A percentile compares a stretch with the other conserved stretches of the same genome.
Conservation (phyloP, 192 early-diverging fungal genomes). For the Umbelopsis sp. region DNA sequence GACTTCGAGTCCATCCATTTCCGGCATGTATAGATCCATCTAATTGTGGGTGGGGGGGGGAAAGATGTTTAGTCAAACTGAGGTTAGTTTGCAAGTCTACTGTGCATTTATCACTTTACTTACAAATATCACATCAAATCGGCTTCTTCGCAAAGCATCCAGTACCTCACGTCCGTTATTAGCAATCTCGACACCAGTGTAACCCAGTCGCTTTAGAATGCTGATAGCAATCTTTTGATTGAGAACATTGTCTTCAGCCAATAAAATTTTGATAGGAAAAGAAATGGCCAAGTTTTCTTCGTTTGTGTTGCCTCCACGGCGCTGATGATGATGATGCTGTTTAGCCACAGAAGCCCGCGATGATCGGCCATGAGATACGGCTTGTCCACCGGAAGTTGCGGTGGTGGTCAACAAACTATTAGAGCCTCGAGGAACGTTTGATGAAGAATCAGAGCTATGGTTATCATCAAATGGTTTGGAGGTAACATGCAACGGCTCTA, state of each 20-base stretch:
- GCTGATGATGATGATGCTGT: slow-evolving; percentile 18
- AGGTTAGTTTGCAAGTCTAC: no score
- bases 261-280: slow-evolving; percentile 35
- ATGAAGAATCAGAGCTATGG: neutral
- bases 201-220: slow-evolving; percentile 53
- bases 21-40: slow-evolving; percentile 49
- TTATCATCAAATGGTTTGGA: neutral
- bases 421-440: neutral
- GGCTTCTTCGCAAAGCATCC: slow-evolving; percentile 41
- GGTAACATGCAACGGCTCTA: neutral
- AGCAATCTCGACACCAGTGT: slow-evolving; percentile 46
- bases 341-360: slow-evolving; percentile 16
- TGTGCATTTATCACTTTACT: no score
- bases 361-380: neutral
- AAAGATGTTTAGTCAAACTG: neutral
- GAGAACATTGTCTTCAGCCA: slow-evolving; percentile 48
- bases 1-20: slow-evolving; percentile 44
- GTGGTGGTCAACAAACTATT: neutral
- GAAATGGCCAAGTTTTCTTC: slow-evolving; percentile 31
- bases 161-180: slow-evolving; percentile 53
- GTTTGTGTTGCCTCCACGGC: neutral
- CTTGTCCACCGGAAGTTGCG: neutral
- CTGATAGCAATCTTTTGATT: slow-evolving; percentile 58
- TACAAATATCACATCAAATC: slow-evolving; percentile 53
- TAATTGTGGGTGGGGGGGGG: neutral